Percentiles rank a stretch among this genome's conserved stretches.
Evolutionary conservation across 495 filamentous ascomycete genomes (phyloP).

Genomic region (Aspergillus hancockii): DNA sequence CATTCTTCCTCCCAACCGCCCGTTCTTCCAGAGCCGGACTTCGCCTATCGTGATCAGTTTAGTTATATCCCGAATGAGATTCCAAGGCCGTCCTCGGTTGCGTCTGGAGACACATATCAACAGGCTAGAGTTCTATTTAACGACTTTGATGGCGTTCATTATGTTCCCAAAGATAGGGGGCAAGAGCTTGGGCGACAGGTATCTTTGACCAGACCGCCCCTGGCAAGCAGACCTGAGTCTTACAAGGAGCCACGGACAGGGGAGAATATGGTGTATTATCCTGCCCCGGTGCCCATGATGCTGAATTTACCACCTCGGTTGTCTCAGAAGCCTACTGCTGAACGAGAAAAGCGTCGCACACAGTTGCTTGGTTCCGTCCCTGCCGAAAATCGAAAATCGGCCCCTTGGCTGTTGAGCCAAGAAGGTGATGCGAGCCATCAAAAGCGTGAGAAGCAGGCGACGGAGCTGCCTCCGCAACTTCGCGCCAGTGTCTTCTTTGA

Average conservation of each 20-base stretch:
- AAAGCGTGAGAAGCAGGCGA: conserved; percentile 39
- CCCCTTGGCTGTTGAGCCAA: conserved; percentile 33
- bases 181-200: conserved; percentile 33
- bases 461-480: conserved; percentile 77
- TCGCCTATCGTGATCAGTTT: conserved; percentile 25
- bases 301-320: conserved; percentile 88
- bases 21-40: conserved; percentile 22
- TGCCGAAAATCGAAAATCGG: conserved; percentile 48
- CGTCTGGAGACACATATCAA: conserved; percentile 68
- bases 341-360: conserved; percentile 69
- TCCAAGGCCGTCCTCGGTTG: conserved; percentile 48
- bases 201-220: conserved; percentile 41
- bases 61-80: conserved; percentile 26
- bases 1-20: conserved; percentile 29
- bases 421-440: conserved; percentile 19
- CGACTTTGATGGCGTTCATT: conserved; percentile 95
- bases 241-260: conserved; percentile 64
- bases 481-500: conserved; percentile 92
- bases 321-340: conserved; percentile 66
- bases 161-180: conserved; percentile 48
- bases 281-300: conserved; percentile 90
- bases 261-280: conserved; percentile 89
- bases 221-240: conserved; percentile 54
- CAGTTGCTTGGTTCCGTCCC: conserved; percentile 56
- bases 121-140: conserved; percentile 72